Evolutionary conservation across 1,284 basidiomycete genomes (phyloP).

Genomic region (Coniophora puteana): DNA sequence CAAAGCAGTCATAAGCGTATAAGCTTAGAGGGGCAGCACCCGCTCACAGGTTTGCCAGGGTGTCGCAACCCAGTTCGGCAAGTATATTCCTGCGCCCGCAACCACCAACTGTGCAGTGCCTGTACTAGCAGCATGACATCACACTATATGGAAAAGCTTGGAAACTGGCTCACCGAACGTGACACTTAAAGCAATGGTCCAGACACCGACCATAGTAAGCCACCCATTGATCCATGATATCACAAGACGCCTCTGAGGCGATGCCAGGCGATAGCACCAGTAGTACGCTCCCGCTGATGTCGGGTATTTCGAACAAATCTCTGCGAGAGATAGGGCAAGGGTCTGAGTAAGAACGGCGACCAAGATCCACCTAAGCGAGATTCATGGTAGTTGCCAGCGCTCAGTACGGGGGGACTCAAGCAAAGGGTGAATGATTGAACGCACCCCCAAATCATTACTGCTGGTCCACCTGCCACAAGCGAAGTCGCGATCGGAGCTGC

Average conservation of each 20-base stretch:
- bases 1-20: constrained; percentile 3
- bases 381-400: constrained; percentile 1
- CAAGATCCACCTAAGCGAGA: constrained; percentile 38
- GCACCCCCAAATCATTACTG: constrained; percentile 51
- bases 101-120: constrained; percentile 49
- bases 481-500: constrained; percentile 50
- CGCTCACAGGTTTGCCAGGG: constrained; percentile 52
- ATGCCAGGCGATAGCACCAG: constrained; percentile 50
- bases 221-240: constrained; percentile 57
- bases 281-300: constrained; percentile 58
- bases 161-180: constrained; percentile 38
- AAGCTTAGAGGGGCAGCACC: background rate
- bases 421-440: constrained; percentile 4
- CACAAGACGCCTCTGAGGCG: constrained; percentile 37
- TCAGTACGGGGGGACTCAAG: background rate
- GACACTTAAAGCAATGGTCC: constrained; percentile 50
- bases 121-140: constrained; percentile 20
- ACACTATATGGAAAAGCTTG: background rate
- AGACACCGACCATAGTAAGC: constrained; percentile 52
- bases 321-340: constrained; percentile 48
- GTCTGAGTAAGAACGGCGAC: constrained; percentile 42
- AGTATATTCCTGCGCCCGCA: constrained; percentile 46
- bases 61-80: constrained; percentile 44
- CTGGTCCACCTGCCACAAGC: constrained; percentile 49
- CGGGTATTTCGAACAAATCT: constrained; percentile 54